Percentiles rank a stretch among this genome's conserved stretches.
Evolutionary conservation across 2,329 filamentous ascomycete species (phyloP).

Genomic region (Sphaceloma murrayae): DNA sequence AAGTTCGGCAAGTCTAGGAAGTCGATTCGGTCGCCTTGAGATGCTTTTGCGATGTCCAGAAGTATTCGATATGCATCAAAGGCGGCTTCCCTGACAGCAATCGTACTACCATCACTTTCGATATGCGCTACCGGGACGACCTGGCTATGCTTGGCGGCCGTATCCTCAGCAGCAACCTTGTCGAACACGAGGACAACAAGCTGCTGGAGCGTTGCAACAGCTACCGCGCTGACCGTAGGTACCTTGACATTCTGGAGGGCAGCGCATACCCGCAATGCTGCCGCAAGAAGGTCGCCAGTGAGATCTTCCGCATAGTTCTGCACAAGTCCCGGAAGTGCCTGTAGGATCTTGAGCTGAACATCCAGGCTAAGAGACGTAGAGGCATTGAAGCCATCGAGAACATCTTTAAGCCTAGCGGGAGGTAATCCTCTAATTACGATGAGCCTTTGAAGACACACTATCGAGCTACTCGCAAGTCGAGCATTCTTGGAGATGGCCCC

Average conservation of each 20-base stretch:
- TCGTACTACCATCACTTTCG: slow-evolving; percentile 52
- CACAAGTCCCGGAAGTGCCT: slow-evolving; percentile 77
- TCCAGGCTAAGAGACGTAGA: slow-evolving; percentile 66
- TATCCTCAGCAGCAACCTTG: slow-evolving; percentile 75
- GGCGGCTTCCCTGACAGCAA: slow-evolving; percentile 64
- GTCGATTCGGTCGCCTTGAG: slow-evolving; percentile 72
- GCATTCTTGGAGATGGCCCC: slow-evolving; percentile 84
- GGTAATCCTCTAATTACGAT: slow-evolving; percentile 75
- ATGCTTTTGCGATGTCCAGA: slow-evolving; percentile 79
- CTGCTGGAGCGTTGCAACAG: slow-evolving; percentile 91
- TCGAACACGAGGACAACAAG: slow-evolving; percentile 89
- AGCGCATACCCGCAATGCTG: slow-evolving; percentile 80
- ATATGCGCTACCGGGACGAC: slow-evolving; percentile 56
- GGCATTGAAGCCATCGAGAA: slow-evolving; percentile 79
- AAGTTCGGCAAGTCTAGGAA: slow-evolving; percentile 73
- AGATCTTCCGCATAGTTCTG: slow-evolving; percentile 83
- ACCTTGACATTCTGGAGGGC: slow-evolving; percentile 86
- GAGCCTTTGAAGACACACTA: slow-evolving; percentile 80
- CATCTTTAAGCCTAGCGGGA: slow-evolving; percentile 67
- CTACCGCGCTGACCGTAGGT: slow-evolving; percentile 87
- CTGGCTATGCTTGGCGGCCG: slow-evolving; percentile 39
- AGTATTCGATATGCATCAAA: slow-evolving; percentile 82
- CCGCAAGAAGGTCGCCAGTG: slow-evolving; percentile 69
- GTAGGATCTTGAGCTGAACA: slow-evolving; percentile 90
- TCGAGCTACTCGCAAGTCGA: slow-evolving; percentile 79